A percentile compares a stretch with the other conserved stretches of the same genome.
Evolutionary conservation across 305 asterid genomes (phyloP).

Genomic region (Rubia tinctorum): DNA sequence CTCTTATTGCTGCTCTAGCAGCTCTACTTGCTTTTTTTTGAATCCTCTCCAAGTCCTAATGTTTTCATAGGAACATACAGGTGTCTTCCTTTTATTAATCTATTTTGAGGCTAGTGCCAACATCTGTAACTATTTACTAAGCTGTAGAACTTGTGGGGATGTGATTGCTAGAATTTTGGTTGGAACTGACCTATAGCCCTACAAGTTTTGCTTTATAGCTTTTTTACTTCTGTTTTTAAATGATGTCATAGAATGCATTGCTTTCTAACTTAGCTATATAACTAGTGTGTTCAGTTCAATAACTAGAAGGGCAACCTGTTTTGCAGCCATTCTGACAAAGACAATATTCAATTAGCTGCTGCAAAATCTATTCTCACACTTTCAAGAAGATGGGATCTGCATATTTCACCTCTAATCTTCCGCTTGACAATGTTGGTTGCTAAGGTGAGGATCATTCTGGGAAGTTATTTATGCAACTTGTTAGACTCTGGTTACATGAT

Average conservation of each 20-base stretch:
- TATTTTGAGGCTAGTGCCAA: neutral
- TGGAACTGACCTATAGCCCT: neutral
- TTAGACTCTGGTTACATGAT: neutral
- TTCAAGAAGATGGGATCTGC: constrained; percentile 94
- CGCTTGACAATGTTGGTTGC: constrained; percentile 58
- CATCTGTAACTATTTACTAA: neutral
- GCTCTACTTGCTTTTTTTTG: neutral
- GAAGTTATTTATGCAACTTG: neutral
- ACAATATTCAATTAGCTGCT: constrained; percentile 70
- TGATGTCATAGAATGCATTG: neutral
- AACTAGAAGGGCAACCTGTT: constrained; percentile 15
- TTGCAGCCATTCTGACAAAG: constrained; percentile 62
- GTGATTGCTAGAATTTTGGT: neutral
- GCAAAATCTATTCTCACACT: constrained; percentile 85
- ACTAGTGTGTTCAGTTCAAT: neutral
- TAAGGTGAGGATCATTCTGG: constrained; percentile 50
- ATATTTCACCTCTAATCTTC: constrained; percentile 71
- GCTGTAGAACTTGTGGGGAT: neutral
- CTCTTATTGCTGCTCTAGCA: neutral
- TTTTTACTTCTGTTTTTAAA: neutral
- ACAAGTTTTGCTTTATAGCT: neutral
- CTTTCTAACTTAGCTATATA: neutral
- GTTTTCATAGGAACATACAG: neutral
- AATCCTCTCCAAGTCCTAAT: neutral
- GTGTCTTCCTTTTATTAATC: neutral